Conservation (phyloP, 176 grass and related monocot genomes). For the Carex kokanica region DNA sequence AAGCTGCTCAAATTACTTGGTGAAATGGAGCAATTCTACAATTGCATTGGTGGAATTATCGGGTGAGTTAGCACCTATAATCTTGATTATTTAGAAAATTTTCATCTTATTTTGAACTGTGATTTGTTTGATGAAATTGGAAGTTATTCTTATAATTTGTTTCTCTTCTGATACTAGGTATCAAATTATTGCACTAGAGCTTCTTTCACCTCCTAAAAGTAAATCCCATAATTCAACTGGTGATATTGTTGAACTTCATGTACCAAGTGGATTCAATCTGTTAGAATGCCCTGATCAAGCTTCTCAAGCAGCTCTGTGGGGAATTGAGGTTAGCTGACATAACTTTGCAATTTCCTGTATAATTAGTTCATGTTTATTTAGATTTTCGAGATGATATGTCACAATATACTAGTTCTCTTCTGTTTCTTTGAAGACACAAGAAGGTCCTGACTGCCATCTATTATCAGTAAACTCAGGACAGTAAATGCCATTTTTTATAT, state of each 20-base stretch:
- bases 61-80: conserved; percentile 48
- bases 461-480: conserved; percentile 10
- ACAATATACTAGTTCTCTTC: not conserved
- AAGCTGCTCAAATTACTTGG: conserved; percentile 65
- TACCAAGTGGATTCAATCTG: conserved; percentile 83
- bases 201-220: conserved; percentile 54
- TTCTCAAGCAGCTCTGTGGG: conserved; percentile 89
- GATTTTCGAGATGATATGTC: not conserved
- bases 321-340: conserved; percentile 69
- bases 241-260: conserved; percentile 65
- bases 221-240: conserved; percentile 26
- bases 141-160: not conserved
- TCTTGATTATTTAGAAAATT: not conserved
- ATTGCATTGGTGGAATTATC: conserved; percentile 93
- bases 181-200: conserved; percentile 68
- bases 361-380: not conserved
- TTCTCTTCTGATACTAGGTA: conserved; percentile 51
- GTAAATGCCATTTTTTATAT: not conserved
- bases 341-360: not conserved
- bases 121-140: not conserved
- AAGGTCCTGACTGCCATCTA: conserved; percentile 12
- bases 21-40: conserved; percentile 74
- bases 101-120: conserved; percentile 16
- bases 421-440: not conserved
- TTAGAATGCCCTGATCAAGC: conserved; percentile 72